Conservation (phyloP, 1,284 basidiomycete genomes). For the Schizophyllum commune region DNA sequence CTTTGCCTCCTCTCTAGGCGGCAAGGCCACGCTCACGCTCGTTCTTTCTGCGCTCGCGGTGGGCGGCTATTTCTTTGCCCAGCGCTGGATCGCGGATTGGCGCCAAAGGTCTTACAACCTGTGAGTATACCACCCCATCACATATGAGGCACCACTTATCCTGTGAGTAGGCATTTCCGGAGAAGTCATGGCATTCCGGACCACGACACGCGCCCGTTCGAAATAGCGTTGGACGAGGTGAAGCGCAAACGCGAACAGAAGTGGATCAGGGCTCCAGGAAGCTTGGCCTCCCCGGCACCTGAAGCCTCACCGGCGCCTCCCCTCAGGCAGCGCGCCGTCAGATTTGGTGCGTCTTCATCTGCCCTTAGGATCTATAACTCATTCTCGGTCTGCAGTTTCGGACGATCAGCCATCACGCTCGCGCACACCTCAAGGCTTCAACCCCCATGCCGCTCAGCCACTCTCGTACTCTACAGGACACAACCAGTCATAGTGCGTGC, state of each 20-base stretch:
- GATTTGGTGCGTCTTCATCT: constrained; percentile 29
- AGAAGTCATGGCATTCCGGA: constrained; percentile 76
- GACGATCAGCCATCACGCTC: constrained; percentile 6
- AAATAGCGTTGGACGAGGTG: constrained; percentile 73
- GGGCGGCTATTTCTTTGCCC: not conserved
- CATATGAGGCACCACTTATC: not conserved
- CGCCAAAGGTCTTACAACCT: not conserved
- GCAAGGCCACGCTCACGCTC: not conserved
- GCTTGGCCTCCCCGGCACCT: constrained; percentile 15
- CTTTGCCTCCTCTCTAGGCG: not conserved
- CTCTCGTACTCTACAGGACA: constrained; percentile 2
- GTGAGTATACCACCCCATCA: not conserved
- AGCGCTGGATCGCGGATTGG: not conserved
- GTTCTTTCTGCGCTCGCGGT: not conserved
- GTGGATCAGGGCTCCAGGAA: constrained; percentile 28
- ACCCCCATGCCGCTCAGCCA: not conserved
- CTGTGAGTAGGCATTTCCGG: constrained; percentile 36
- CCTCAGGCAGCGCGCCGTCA: constrained; percentile 19
- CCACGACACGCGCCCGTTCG: constrained; percentile 70
- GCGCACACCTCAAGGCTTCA: constrained; percentile 3
- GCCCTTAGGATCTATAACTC: constrained; percentile 25
- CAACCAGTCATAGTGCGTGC: constrained; percentile 8
- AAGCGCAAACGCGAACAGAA: constrained; percentile 40
- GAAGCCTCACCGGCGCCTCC: constrained; percentile 19
- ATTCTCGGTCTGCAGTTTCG: not conserved